A percentile compares a stretch with the other conserved stretches of the same genome.
These are phyloP conservation scores for Ophiostoma montium DNA, from an alignment of 2,329 filamentous ascomycete genomes.

Conservation along the genomic window DNA sequence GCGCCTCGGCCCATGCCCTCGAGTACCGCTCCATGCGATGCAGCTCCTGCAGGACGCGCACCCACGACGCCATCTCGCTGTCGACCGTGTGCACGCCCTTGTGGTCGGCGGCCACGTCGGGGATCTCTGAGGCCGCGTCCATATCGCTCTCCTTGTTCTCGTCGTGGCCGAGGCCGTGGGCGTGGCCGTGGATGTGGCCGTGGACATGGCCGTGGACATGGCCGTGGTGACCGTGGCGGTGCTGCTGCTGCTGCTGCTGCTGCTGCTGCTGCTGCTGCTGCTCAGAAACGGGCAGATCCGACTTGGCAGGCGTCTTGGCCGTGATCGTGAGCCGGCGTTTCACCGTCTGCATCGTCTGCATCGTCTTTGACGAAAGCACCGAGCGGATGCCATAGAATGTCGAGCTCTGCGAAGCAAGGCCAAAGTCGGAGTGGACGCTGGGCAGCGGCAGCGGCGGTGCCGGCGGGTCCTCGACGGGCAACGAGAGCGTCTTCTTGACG, in stretches of 20 bases:
- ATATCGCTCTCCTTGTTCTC: too few relatives aligned
- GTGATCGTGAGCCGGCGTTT: too few relatives aligned
- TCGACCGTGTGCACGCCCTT: constrained; percentile 37
- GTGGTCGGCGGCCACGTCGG: neutral
- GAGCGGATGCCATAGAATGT: neutral
- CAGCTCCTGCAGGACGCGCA: constrained; percentile 33
- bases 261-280: too few relatives aligned
- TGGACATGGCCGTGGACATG: too few relatives aligned
- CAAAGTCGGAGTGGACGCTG: neutral
- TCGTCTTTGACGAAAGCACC: too few relatives aligned
- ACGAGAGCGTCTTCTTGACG: constrained; percentile 6
- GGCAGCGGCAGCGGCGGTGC: neutral
- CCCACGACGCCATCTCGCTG: constrained; percentile 42
- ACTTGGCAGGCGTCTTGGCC: too few relatives aligned
- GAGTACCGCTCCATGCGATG: constrained; percentile 37
- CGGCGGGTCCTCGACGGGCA: neutral
- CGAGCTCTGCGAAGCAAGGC: too few relatives aligned
- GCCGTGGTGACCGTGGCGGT: too few relatives aligned
- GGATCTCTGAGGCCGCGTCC: neutral
- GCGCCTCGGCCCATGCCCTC: constrained; percentile 28
- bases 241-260: too few relatives aligned
- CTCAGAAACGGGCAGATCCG: too few relatives aligned
- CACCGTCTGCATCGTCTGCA: too few relatives aligned
- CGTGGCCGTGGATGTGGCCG: too few relatives aligned
- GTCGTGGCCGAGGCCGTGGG: neutral